Evolutionary conservation across 129 eudicot genomes (phyloP), one percentile per base, ranked within the genome.

Genomic region (Tanacetum coccineum): DNA sequence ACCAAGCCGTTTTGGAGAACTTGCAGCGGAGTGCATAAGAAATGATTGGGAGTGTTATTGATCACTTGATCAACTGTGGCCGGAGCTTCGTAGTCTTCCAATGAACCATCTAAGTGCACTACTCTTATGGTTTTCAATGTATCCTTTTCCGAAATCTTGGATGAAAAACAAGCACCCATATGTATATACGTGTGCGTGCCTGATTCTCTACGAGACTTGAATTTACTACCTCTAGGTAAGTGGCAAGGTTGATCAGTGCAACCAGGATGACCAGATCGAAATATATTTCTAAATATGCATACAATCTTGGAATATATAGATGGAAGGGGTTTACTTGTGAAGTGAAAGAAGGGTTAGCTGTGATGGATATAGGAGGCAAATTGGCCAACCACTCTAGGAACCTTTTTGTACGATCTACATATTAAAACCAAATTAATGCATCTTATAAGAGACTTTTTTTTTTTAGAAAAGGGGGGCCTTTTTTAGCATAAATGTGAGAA

Each of bases 21-120:
- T 54, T 86, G 84, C 2, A 82, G 71, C 22, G 81, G 88, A 3
- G 94, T 79, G 74, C 81, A 86, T 59, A 83, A 64, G 52, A 83
- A 83, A 58, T 83, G 81, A 64, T 62, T 78, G 1, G 84, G 62
- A 25, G 71, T 76, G 13, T 78, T 66, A 0, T 48, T 70, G 6
- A 80, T 78, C 11, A 86, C 82, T 60, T 82, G 82, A 11, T 62
- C 69, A 1, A 80, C 85, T 19, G 85, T 74, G 40, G 80, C 62
- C 0, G 88, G 93, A 57, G 69, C 69, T 44, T 83, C 82, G 1
- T 58, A 82, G 40, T 74, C 81, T 53, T 74, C 78, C 6, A 82
- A 4, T 18, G 32, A 75, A 22, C 93, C 93, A 78, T 82, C 78
- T 56, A 82, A 28, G 36, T 80, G 88, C 20, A 86, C 84, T 32